Conservation (phyloP, 805 yeast genomes). For the Monosporozyma siamensis region DNA sequence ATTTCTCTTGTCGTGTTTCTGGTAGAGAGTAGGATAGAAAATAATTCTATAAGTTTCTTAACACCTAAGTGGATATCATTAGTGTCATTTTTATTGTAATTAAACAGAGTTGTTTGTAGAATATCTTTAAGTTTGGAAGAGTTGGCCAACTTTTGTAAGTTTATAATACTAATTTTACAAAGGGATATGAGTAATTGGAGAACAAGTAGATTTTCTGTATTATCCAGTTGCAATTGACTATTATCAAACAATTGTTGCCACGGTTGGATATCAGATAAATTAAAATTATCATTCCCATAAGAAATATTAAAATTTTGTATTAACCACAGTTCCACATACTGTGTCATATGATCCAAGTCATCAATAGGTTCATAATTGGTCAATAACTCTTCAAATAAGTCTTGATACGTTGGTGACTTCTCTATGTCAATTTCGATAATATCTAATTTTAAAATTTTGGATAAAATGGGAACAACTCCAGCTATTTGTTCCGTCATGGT, state of each 20-base stretch:
- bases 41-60: constrained; percentile 12
- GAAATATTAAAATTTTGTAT: constrained; percentile 11
- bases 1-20: constrained; percentile 17
- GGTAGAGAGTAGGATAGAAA: constrained; percentile 12
- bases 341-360: constrained; percentile 6
- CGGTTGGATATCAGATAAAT: constrained; percentile 2
- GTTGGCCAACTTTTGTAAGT: constrained; percentile 14
- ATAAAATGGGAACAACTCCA: not conserved
- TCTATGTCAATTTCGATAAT: not conserved
- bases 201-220: not conserved
- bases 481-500: not conserved
- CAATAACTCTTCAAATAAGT: not conserved
- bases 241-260: constrained; percentile 12
- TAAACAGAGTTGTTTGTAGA: not conserved
- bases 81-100: no score
- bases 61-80: no score
- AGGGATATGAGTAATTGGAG: constrained; percentile 20
- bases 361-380: not conserved
- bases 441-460: not conserved
- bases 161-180: constrained; percentile 16
- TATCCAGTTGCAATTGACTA: constrained; percentile 1
- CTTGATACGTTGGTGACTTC: not conserved
- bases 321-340: constrained; percentile 16
- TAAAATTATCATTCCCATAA: constrained; percentile 17
- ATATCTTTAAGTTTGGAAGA: not conserved